Evolutionary conservation across 257 asterid genomes (phyloP).

Genomic region (Echites panduratus): DNA sequence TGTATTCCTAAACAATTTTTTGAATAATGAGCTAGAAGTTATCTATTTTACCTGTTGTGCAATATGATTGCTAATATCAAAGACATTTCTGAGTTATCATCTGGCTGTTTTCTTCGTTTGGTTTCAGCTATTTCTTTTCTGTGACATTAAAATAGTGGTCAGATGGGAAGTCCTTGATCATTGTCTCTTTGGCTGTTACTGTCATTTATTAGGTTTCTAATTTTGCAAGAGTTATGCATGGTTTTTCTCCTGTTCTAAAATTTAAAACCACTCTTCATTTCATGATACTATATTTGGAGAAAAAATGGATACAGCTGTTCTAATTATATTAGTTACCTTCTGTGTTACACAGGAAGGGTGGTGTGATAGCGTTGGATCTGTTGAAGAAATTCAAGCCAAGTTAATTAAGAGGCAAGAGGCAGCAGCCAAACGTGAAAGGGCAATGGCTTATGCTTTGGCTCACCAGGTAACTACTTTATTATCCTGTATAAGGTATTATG

Average conservation of each 20-base stretch:
- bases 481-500: constrained; percentile 12
- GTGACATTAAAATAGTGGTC: neutral
- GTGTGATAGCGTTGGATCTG: constrained; percentile 94
- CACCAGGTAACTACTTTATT: constrained; percentile 57
- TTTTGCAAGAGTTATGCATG: neutral
- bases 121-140: neutral
- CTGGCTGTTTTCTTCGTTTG: neutral
- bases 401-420: constrained; percentile 93
- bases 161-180: neutral
- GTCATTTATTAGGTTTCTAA: neutral
- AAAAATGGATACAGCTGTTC: neutral
- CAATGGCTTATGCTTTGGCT: constrained; percentile 99
- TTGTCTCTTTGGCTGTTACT: neutral
- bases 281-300: neutral
- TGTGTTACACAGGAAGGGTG: constrained; percentile 64
- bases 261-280: neutral
- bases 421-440: constrained; percentile 99
- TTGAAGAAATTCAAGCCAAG: constrained; percentile 89
- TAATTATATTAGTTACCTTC: constrained; percentile 2
- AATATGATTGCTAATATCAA: neutral
- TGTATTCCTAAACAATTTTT: neutral
- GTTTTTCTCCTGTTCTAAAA: neutral
- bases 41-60: neutral
- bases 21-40: neutral
- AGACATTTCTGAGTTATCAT: neutral